Conservation (phyloP, 2,329 filamentous ascomycete genomes). For the Neoarthrinium moseri region DNA sequence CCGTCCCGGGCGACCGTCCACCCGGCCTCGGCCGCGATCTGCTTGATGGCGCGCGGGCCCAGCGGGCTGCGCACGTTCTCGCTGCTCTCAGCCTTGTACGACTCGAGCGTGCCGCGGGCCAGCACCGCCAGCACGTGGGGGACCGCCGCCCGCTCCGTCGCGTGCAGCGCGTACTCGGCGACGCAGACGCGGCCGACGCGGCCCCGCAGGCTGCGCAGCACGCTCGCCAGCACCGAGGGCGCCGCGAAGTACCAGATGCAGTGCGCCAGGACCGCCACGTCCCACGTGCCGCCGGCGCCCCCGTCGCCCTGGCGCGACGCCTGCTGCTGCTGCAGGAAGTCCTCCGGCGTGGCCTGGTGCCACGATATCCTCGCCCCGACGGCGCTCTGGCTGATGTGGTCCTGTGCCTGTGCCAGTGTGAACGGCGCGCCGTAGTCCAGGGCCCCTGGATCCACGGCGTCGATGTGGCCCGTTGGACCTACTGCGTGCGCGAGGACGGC, state of each 20-base stretch:
- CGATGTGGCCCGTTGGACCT: constrained; percentile 41
- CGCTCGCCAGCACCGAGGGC: constrained; percentile 29
- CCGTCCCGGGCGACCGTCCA: constrained; percentile 35
- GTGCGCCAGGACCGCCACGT: constrained; percentile 31
- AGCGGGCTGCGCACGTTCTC: constrained; percentile 49
- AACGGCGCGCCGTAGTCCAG: constrained; percentile 49
- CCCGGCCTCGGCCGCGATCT: constrained; percentile 31
- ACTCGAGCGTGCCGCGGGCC: constrained; percentile 41
- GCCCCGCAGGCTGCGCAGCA: constrained; percentile 34
- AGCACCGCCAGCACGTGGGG: constrained; percentile 54
- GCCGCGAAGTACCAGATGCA: constrained; percentile 53
- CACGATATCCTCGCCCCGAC: constrained; percentile 43
- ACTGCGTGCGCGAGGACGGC: constrained; percentile 49
- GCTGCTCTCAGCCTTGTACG: constrained; percentile 31
- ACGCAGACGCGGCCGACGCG: constrained; percentile 36
- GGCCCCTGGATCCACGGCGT: constrained; percentile 51
- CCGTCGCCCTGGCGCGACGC: constrained; percentile 10
- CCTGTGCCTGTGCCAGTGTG: constrained; percentile 48
- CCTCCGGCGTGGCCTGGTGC: constrained; percentile 33
- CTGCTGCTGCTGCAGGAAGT: constrained; percentile 29
- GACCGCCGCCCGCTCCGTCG: constrained; percentile 33
- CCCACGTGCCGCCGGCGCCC: too few species aligned
- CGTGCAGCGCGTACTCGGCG: constrained; percentile 45
- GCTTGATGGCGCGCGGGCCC: constrained; percentile 37
- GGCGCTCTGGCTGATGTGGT: constrained; percentile 35